Evolutionary conservation across 257 asterid species (phyloP), one percentile per base, ranked within the genome.

Genomic region (Sherardia arvensis): DNA sequence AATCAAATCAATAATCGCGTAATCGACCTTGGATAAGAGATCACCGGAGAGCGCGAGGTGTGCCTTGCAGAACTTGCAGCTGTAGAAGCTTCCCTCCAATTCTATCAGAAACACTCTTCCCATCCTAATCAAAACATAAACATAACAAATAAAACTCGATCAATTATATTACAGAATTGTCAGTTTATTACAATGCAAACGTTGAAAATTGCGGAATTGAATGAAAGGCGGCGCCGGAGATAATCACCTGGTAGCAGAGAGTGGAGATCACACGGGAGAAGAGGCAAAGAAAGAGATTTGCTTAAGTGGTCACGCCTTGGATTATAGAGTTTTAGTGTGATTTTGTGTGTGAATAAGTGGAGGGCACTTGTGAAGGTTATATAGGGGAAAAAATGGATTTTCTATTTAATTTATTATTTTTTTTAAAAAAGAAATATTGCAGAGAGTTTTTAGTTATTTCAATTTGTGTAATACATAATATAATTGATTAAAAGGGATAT

Each of bases 51-150:
- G 83, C 40, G 86, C 94, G n/a, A 91, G 85, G 71, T 91, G 87
- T 69, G 93, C 66, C 1, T 71, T 65, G 67, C 97, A 91, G 75
- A 79, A 63, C 79, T 82, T 91, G 93, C 97, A 91, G 40, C 71
- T 73, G 69, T 91, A 91, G 62, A 64, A 65, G 32, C 70, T 63
- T 11, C 91, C 96, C 40, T 90, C 93, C 70, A 90, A 76, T 67
- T 66, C 65, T 69, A 84, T 62, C 68, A 79, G 66, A 72, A 81
- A 91, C 14, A 85, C 61, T 73, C 86, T 82, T 21, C 97, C 94
- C 96, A 90, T 90, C 65, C 29, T 14, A 7, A 69, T 51, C 72
- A 64, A 47, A 32, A 63, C 62, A 60, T 25, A 23, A 10, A n/a
- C 15, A 62, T 29, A 15, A 9, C 5, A 62, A 43, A 21, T 2